Evolutionary conservation across 192 early-diverging fungal genomes (phyloP).

Genomic region (Allomyces macrogynus): DNA sequence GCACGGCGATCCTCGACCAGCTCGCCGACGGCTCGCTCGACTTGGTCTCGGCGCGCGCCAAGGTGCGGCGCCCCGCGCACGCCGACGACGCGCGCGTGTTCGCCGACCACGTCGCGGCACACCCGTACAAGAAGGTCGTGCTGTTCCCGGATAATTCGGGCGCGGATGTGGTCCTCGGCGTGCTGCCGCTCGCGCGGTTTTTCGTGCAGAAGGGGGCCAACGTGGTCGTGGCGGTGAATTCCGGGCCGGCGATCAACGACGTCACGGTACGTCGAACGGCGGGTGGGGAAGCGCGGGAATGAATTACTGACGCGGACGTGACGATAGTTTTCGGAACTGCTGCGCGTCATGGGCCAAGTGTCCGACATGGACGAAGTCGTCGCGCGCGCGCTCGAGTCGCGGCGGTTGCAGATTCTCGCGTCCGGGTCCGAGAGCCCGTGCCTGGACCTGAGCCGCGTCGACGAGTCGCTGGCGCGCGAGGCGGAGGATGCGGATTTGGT

Average conservation of each 20-base stretch:
- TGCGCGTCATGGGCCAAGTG: slow-evolving; percentile 20
- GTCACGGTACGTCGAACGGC: slow-evolving; percentile 26
- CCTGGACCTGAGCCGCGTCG: slow-evolving; percentile 41
- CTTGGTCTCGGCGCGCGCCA: slow-evolving; percentile 26
- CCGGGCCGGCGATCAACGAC: slow-evolving; percentile 58
- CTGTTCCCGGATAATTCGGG: slow-evolving; percentile 74
- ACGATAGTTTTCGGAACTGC: slow-evolving; percentile 25
- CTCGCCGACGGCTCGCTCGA: slow-evolving; percentile 33
- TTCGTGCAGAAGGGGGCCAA: slow-evolving; percentile 24
- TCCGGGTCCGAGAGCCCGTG: slow-evolving; percentile 55
- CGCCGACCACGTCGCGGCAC: slow-evolving; percentile 11
- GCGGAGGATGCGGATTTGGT: slow-evolving; percentile 44
- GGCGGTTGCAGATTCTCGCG: slow-evolving; percentile 28
- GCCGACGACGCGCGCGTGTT: slow-evolving; percentile 26
- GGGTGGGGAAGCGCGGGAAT: too few relatives aligned
- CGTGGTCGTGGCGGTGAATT: slow-evolving; percentile 56
- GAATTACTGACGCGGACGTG: background rate
- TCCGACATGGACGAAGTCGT: slow-evolving; percentile 21
- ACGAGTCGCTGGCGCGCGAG: slow-evolving; percentile 30
- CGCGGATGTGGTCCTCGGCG: slow-evolving; percentile 56
- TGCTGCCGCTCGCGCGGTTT: slow-evolving; percentile 52
- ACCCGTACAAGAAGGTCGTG: slow-evolving; percentile 30
- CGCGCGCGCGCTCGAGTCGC: slow-evolving; percentile 5
- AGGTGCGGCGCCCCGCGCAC: slow-evolving; percentile 14
- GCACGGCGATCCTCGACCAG: slow-evolving; percentile 32